phyloP scores from a whole-genome alignment of 768 basidiomycete genomes.

The Rubroboletus pulcherrimus region DNA sequence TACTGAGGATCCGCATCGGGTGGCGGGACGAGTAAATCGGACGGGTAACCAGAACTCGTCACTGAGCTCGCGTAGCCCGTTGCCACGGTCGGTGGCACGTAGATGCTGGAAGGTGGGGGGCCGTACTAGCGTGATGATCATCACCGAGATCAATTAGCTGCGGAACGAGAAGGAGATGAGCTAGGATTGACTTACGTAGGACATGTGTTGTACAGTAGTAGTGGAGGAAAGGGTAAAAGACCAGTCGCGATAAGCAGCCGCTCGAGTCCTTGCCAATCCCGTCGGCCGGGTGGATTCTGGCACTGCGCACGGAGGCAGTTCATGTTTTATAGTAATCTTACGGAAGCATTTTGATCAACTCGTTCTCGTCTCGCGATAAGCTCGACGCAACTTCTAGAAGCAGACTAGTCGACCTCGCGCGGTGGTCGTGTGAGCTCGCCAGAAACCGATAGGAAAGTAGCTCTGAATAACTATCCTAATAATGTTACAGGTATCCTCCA shows the following conservation, averaged over 20 bases:
- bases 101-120: conserved; percentile 8
- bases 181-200: conserved; percentile 18
- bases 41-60: not conserved
- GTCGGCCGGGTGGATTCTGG: no score
- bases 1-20: conserved; percentile 76
- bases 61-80: not conserved
- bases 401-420: not conserved
- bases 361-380: not conserved
- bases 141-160: not conserved
- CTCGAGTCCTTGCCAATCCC: not conserved
- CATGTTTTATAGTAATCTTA: not conserved
- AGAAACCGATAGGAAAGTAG: not conserved
- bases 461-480: conserved; percentile 26
- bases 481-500: conserved; percentile 36
- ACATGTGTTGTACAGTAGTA: conserved; percentile 8
- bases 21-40: not conserved
- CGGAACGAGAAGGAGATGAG: not conserved
- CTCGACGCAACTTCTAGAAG: not conserved
- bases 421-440: not conserved
- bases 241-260: conserved; percentile 7
- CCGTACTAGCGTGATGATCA: not conserved
- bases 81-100: not conserved
- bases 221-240: not conserved
- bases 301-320: not conserved
- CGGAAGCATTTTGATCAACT: not conserved